Percentiles rank a stretch among this genome's conserved stretches.
Conservation (phyloP, 169 alveolate genomes). For the Hepatocystis sp. region DNA sequence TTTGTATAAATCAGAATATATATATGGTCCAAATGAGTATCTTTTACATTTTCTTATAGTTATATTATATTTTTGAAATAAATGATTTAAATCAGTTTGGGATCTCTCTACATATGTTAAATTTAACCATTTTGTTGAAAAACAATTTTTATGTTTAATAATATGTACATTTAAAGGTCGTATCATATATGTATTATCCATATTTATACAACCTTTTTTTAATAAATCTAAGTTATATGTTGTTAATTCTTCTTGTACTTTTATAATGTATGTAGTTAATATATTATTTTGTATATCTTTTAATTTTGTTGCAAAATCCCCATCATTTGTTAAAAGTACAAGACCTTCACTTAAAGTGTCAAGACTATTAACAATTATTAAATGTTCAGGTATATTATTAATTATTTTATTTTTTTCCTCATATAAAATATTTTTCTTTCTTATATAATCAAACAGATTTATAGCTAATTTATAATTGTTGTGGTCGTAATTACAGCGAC, state of each 20-base stretch:
- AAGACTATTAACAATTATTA: conserved; percentile 49
- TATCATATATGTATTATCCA: conserved; percentile 14
- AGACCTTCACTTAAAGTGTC: conserved; percentile 35
- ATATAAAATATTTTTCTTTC: conserved; percentile 26
- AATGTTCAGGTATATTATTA: conserved; percentile 42
- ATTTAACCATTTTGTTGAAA: conserved; percentile 35
- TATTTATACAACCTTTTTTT: conserved; percentile 31
- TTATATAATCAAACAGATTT: conserved; percentile 32
- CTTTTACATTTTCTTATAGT: conserved; percentile 62
- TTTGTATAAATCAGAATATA: conserved; percentile 20
- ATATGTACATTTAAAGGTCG: conserved; percentile 23
- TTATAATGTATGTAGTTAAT: conserved; percentile 50
- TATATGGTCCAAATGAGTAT: conserved; percentile 72
- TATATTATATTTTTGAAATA: conserved; percentile 42
- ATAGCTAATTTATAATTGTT: conserved; percentile 3
- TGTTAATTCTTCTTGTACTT: conserved; percentile 36
- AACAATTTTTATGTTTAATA: conserved; percentile 10
- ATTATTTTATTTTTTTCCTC: conserved; percentile 26
- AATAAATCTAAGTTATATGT: conserved; percentile 18
- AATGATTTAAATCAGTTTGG: conserved; percentile 13
- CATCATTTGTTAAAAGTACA: conserved; percentile 54
- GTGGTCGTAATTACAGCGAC: neutral
- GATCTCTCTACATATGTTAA: conserved; percentile 72
- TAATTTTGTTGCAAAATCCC: conserved; percentile 63
- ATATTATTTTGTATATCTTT: conserved; percentile 46